Evolutionary conservation across 2,329 filamentous ascomycete genomes (phyloP), one percentile per base, ranked within the genome.

Genomic region (Hypoxylon sp.): DNA sequence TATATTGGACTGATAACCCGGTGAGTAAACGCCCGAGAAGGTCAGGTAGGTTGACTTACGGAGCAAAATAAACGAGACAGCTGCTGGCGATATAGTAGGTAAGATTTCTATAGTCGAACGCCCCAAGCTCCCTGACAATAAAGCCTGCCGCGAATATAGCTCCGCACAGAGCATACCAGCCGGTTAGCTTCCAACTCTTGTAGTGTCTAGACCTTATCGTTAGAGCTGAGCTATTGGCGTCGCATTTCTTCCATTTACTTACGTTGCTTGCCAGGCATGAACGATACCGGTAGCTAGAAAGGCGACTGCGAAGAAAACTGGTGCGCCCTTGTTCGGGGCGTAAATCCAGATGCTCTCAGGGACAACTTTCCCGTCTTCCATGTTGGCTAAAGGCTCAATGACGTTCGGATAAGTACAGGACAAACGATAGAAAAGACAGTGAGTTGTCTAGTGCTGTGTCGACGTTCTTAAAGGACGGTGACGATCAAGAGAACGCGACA

Each of bases 111-210:
- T 83, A 81, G 66, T 88, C 69, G 73, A 82, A 85, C 10, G 86
- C 83, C 0, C 85, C 86, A 14, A 83, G 77, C 66, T 82, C 72
- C 14, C 82, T 74, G 1, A 87, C 74, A 5, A 84, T 80, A 74
- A 90, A 90, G 22, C 89, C 89, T 1, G 79, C 81, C 0, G 84
- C 82, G 76, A 90, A 89, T 44, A 90, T 74, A 0, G 86, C 74
- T 6, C 84, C 83, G 49, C 85, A 86, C 77, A 87, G 83, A 7
- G 86, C 82, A 22, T 89, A 85, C 3, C 90, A 77, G 0, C 84
- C 77, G 0, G 86, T 88, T 13, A 89, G 79, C 56, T 82, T 83
- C 84, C 86, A 90, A 71, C 83, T 86, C 69, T 85, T 86, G 74
- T 89, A 87, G 60, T 80, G 84, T 49, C 87, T 89, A 11, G 6